A percentile compares a stretch with the other conserved stretches of the same genome.
These are phyloP conservation scores for Phanerochaete carnosa DNA, from an alignment of 768 basidiomycete genomes.

Conservation along the genomic window DNA sequence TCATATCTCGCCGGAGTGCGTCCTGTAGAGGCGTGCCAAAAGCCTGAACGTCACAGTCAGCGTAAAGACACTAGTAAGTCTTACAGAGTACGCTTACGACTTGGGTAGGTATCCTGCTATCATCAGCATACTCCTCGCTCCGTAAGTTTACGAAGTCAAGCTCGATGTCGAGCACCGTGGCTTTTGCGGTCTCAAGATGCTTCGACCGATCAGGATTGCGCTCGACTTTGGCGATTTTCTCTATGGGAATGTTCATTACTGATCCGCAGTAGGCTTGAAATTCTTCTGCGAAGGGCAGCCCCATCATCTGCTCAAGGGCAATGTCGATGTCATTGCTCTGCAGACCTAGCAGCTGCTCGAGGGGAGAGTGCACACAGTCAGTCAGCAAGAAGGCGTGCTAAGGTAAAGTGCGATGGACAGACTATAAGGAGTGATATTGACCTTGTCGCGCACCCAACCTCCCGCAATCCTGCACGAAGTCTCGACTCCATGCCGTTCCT, in stretches of 20 bases:
- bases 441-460: conserved; percentile 99
- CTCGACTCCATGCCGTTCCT: conserved; percentile 45
- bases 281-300: conserved; percentile 79
- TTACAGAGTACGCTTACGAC: conserved; percentile 51
- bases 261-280: conserved; percentile 62
- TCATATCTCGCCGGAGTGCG: conserved; percentile 85
- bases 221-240: conserved; percentile 77
- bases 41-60: conserved; percentile 41
- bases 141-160: conserved; percentile 93
- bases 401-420: neutral
- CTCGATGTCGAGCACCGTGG: conserved; percentile 74
- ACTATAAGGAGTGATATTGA: conserved; percentile 29
- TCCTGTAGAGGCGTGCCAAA: conserved; percentile 94
- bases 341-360: conserved; percentile 70
- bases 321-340: conserved; percentile 93
- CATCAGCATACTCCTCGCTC: conserved; percentile 85
- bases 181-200: conserved; percentile 93
- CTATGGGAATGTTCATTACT: conserved; percentile 47
- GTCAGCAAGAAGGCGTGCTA: no score
- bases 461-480: conserved; percentile 90
- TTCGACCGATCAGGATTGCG: conserved; percentile 97
- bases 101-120: conserved; percentile 85
- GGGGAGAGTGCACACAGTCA: no score
- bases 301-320: conserved; percentile 87
- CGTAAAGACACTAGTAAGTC: neutral